These are phyloP conservation scores for Globisporangium takayamanum DNA, from an alignment of 352 stramenopile genomes.

Conservation along the genomic window DNA sequence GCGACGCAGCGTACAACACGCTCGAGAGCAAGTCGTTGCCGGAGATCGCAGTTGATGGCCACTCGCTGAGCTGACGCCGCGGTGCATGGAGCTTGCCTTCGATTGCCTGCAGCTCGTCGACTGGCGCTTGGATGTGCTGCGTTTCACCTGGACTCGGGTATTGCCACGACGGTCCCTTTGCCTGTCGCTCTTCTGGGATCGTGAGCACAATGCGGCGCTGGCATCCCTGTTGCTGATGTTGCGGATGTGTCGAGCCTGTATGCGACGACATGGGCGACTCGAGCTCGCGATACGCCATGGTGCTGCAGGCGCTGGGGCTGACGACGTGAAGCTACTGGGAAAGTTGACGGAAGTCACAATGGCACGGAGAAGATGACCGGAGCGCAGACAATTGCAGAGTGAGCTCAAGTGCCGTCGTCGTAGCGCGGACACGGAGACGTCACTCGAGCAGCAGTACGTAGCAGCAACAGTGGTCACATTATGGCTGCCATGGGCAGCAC, in stretches of 20 bases:
- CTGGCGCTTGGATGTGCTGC: constrained; percentile 27
- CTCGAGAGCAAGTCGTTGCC: constrained; percentile 89
- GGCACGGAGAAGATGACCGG: too few species aligned
- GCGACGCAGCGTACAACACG: constrained; percentile 55
- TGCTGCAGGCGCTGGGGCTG: too few species aligned
- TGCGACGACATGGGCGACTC: neutral
- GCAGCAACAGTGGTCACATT: too few species aligned
- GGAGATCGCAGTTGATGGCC: constrained; percentile 73
- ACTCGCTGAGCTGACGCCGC: constrained; percentile 41
- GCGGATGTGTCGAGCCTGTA: neutral
- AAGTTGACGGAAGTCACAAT: too few species aligned
- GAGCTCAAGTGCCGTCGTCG: too few species aligned
- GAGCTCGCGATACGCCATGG: neutral
- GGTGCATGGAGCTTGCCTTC: constrained; percentile 24
- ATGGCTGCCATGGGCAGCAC: too few species aligned
- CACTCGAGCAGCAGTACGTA: too few species aligned
- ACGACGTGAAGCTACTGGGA: too few species aligned
- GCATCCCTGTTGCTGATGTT: constrained; percentile 8
- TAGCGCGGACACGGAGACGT: too few species aligned
- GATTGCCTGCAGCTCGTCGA: constrained; percentile 28
- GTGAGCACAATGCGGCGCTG: constrained; percentile 41
- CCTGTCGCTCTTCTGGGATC: constrained; percentile 15
- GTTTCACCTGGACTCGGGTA: constrained; percentile 25
- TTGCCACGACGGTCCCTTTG: constrained; percentile 26
- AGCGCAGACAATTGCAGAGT: too few species aligned